Base-by-base conservation (phyloP, 202 grass and related monocot genomes). In the Panicum virgatum region DNA sequence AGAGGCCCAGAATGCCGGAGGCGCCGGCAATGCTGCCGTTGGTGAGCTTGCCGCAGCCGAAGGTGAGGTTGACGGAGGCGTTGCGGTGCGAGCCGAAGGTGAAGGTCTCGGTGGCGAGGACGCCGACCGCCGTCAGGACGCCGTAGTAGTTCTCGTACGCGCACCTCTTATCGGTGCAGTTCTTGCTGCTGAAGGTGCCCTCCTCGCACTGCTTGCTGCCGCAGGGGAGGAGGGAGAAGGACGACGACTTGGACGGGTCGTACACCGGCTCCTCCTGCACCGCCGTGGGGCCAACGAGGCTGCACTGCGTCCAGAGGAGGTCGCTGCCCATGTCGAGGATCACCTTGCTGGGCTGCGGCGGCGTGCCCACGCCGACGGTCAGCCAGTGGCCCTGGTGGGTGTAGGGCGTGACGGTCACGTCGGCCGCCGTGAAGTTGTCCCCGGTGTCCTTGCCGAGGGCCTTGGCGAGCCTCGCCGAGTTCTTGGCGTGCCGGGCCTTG, bases 271-370 rank as follows among this genome's bases (percentile, higher is more conserved):
- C 80, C 36, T 29, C 26, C 26, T 86, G 85, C 14, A 15, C 2
- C 69, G 52, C 85, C 36, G 66, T 69, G 37, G 78, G 65, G 32
- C 80, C 62, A 27, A 78, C 80, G 58, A 89, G 83, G 54, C 62
- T 66, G 82, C 93, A 92, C 72, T 92, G 88, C 50, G 93, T 90
- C 93, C 93, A 96, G 38, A 89, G 76, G 62, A 89, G 85, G 77
- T 88, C 81, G 44, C 92, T 94, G 42, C 92, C 84, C 0, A 86
- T 86, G 82, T 92, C 88, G 8, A 92, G 18, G 45, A 90, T 68
- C 29, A 88, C 53, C 46, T 78, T 83, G 43, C 76, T 63, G 11
- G 72, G 72, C 69, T 88, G 87, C 18, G 66, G 60, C 23, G 93
- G 93, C 56, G 85, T 95, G 83, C 93, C 89, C 19, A 95, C 67